phyloP scores from a whole-genome alignment of 2,329 filamentous ascomycete genomes.

The Venturia asperata region DNA sequence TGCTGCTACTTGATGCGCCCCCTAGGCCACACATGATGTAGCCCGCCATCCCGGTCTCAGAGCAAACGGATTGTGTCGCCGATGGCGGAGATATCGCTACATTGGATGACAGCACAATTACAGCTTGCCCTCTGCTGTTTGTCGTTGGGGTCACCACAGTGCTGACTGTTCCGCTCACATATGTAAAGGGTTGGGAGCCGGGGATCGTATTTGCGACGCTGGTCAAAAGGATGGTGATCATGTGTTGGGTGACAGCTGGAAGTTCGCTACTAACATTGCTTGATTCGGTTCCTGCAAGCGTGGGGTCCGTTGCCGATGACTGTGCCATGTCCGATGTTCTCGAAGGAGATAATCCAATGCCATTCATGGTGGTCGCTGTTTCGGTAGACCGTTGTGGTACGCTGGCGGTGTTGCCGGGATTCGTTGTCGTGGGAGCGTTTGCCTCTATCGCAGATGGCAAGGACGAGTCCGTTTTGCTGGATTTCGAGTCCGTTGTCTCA shows the following conservation, averaged over 20 bases:
- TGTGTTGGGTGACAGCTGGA: not conserved
- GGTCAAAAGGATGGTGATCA: not conserved
- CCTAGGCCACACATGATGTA: constrained; percentile 3
- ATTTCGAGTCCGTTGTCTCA: not conserved
- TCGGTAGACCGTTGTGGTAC: not conserved
- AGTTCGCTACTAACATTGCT: not conserved
- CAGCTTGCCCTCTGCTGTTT: constrained; percentile 2
- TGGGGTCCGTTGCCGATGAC: not conserved
- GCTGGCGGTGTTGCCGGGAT: not conserved
- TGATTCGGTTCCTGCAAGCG: not conserved
- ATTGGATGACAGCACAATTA: not conserved
- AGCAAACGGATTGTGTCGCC: constrained; percentile 1
- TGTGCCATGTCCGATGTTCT: not conserved
- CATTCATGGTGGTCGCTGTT: not conserved
- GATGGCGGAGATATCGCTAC: not conserved
- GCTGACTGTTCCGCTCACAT: constrained; percentile 2
- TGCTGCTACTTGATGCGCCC: not conserved
- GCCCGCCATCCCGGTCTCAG: constrained; percentile 2
- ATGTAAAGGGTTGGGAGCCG: not conserved
- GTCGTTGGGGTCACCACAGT: constrained; percentile 4
- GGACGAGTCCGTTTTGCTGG: not conserved
- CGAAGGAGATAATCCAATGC: not conserved
- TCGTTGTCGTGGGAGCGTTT: not conserved
- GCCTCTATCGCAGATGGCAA: not conserved
- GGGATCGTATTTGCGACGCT: not conserved